Evolutionary conservation across 2,329 filamentous ascomycete genomes (phyloP).

Genomic region (Aspergillus intermedius): DNA sequence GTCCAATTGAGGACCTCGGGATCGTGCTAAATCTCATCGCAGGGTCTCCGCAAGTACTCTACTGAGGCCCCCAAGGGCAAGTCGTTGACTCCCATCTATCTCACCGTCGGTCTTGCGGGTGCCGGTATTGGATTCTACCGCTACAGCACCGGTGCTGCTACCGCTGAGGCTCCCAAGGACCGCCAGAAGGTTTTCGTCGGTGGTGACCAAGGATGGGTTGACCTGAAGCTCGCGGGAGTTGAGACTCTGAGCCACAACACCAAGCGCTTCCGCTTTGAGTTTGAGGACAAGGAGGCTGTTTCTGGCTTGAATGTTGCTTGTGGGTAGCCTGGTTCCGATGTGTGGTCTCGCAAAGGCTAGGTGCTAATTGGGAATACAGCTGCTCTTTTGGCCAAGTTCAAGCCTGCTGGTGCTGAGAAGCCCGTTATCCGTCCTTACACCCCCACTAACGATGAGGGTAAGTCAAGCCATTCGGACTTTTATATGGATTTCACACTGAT

Average conservation of each 20-base stretch:
- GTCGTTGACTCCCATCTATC: conserved; percentile 54
- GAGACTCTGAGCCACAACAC: conserved; percentile 89
- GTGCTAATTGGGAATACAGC: conserved; percentile 33
- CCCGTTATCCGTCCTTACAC: conserved; percentile 87
- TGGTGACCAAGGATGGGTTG: conserved; percentile 83
- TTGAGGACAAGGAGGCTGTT: conserved; percentile 76
- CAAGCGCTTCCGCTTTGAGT: conserved; percentile 82
- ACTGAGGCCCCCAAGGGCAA: conserved; percentile 51
- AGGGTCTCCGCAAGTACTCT: conserved; percentile 68
- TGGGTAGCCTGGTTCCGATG: conserved; percentile 25
- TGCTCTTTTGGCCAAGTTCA: conserved; percentile 86
- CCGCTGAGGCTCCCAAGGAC: conserved; percentile 27
- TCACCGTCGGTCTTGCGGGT: conserved; percentile 32
- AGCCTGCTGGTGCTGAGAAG: conserved; percentile 76
- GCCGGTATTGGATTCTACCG: conserved; percentile 53
- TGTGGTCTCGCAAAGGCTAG: neutral
- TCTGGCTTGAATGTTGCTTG: conserved; percentile 77
- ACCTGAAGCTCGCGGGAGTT: conserved; percentile 69
- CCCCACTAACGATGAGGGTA: conserved; percentile 78
- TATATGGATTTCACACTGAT: neutral
- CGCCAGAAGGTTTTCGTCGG: conserved; percentile 61
- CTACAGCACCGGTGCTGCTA: conserved; percentile 31
- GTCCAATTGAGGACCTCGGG: neutral
- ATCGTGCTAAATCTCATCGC: conserved; percentile 2
- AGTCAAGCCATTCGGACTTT: neutral